Evolutionary conservation across 345 rosid species (phyloP).

Genomic region (Brassica cretica): DNA sequence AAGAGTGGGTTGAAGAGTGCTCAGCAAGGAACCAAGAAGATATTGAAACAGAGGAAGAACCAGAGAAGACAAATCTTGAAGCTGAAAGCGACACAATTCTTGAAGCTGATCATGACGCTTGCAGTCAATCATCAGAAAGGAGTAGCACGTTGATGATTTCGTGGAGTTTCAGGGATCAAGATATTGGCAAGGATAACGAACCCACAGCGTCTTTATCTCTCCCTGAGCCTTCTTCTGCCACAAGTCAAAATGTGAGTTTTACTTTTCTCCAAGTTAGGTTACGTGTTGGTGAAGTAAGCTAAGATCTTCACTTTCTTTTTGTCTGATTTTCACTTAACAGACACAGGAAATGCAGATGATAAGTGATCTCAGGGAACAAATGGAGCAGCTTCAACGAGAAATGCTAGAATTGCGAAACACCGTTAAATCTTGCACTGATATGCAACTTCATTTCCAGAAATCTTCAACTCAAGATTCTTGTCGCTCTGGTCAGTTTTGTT

Average conservation of each 20-base stretch:
- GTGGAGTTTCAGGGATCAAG: slow-evolving; percentile 58
- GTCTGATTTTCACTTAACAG: slow-evolving; percentile 2
- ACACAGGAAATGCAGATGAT: slow-evolving; percentile 68
- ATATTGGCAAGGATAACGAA: slow-evolving; percentile 43
- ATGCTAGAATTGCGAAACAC: slow-evolving; percentile 63
- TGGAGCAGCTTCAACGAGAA: slow-evolving; percentile 70
- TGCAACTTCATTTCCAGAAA: slow-evolving; percentile 58
- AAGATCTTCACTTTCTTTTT: not conserved
- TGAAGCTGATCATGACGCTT: slow-evolving; percentile 45
- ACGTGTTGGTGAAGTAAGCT: slow-evolving; percentile 12
- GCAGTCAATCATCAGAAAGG: slow-evolving; percentile 46
- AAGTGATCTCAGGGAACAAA: slow-evolving; percentile 61
- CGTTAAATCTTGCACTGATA: slow-evolving; percentile 56
- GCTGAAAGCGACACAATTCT: slow-evolving; percentile 40
- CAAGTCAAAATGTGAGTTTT: slow-evolving; percentile 52
- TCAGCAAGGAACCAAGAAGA: slow-evolving; percentile 35
- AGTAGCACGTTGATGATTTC: slow-evolving; percentile 38
- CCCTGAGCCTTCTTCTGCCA: slow-evolving; percentile 32
- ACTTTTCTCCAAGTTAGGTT: not conserved
- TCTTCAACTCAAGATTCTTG: slow-evolving; percentile 44
- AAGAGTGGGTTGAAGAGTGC: slow-evolving; percentile 26
- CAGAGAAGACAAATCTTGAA: slow-evolving; percentile 41
- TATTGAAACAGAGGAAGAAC: slow-evolving; percentile 37
- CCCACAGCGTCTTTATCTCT: slow-evolving; percentile 35
- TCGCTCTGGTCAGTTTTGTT: slow-evolving; percentile 49